Base-by-base conservation (phyloP, 768 basidiomycete genomes). In the Trametes punicea region DNA sequence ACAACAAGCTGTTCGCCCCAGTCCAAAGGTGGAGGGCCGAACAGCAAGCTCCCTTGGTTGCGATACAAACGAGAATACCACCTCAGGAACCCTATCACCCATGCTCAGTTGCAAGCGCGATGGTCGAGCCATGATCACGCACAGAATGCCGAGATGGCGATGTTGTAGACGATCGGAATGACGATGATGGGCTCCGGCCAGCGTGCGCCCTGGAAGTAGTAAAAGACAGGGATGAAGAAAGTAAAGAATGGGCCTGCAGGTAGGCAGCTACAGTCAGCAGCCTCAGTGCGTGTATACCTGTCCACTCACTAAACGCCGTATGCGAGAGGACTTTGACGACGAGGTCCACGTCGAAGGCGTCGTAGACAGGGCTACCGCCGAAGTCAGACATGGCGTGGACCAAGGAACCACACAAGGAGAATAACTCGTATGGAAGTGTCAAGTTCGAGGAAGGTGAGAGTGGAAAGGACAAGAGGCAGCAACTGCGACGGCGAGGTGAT, bases 1-100 rank as follows among this genome's bases (percentile, higher is more conserved):
- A 98, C 76, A 4, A 98, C 85, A 52, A 96, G 83, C 71, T 98
- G 91, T 42, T 93, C 84, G 41, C 80, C 81, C 96, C 95, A 98
- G 62, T 93, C 84, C 26, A 93, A 70, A 33, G 73, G 78, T 13
- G 73, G 67, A 2, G 86, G 83, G 0, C 79, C 76, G 56, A 83
- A 83, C 21, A 93, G 69, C 20, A 85, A 66, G 60, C 75, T 84
- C 26, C 81, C 81, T 69, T 88, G 85, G 64, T 91, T 93, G 51
- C 89, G 79, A 68, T 91, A 90, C 42, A 90, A 64, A 44, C 74
- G 76, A 20, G 90, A 89, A 56, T 79, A 75, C 85, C 89, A 90
- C 61, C 78, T 84, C 16, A 85, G 59, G 51, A 80, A 72, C 82
- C 84, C 93, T 93, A 34, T 5, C n/a, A n/a, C 11, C 36, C n/a